Conservation (phyloP, 2,329 filamentous ascomycete species). For the Colletotrichum tamarilloi region DNA sequence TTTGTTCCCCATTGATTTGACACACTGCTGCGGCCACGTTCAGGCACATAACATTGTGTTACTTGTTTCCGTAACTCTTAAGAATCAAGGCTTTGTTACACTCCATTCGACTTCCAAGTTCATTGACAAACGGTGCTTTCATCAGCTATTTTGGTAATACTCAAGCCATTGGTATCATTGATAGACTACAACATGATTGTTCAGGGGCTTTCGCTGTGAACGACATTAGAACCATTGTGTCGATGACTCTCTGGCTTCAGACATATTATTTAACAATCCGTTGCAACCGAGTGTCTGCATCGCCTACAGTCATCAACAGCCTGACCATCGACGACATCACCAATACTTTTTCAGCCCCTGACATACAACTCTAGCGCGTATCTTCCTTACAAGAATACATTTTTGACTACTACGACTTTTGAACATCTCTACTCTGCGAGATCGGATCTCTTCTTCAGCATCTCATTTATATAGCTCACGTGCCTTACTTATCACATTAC, state of each 20-base stretch:
- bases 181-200: neutral
- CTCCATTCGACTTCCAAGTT: neutral
- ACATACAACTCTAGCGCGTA: neutral
- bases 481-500: no score
- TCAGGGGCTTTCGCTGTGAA: neutral
- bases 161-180: neutral
- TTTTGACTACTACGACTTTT: no score
- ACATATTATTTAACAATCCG: neutral
- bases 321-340: neutral
- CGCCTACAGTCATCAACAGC: neutral
- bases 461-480: no score
- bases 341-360: neutral
- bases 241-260: neutral
- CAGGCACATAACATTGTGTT: neutral
- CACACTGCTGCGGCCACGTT: no score
- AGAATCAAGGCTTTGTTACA: neutral
- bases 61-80: neutral
- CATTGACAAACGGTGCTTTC: neutral
- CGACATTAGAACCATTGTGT: neutral
- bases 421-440: neutral
- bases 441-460: neutral
- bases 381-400: no score
- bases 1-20: no score
- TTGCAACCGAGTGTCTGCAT: neutral
- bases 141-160: neutral